Conservation (phyloP, 768 basidiomycete genomes). For the Suillus cothurnatus region DNA sequence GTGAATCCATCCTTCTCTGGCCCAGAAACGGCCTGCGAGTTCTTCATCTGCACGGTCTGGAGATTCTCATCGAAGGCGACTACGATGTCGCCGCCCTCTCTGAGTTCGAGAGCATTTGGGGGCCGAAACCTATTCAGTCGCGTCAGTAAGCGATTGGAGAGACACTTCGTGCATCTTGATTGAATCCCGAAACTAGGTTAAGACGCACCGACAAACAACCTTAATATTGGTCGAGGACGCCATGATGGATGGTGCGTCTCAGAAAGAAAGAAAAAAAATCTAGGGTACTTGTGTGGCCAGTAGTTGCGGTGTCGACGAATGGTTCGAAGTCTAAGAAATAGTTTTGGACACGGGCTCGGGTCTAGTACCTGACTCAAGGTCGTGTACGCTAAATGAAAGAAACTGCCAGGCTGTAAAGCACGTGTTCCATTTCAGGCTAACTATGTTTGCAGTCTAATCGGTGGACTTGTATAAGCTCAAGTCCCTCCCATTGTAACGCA, state of each 20-base stretch:
- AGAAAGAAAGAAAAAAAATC: conserved; percentile 16
- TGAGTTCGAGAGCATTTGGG: conserved; percentile 85
- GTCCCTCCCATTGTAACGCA: background rate
- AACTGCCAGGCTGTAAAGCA: conserved; percentile 3
- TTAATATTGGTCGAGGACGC: conserved; percentile 89
- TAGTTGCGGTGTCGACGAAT: conserved; percentile 18
- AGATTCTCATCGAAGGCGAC: conserved; percentile 87
- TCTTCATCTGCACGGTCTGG: conserved; percentile 81
- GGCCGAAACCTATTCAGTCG: conserved; percentile 79
- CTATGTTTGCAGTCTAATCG: background rate
- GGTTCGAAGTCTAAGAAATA: conserved; percentile 10
- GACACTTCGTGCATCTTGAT: conserved; percentile 2
- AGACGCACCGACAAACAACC: conserved; percentile 94
- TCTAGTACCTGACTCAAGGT: background rate
- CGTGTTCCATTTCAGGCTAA: conserved; percentile 22
- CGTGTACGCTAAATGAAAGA: conserved; percentile 21
- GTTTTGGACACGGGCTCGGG: conserved; percentile 8
- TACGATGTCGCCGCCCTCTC: conserved; percentile 88
- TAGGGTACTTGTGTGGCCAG: conserved; percentile 18
- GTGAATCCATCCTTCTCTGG: conserved; percentile 98
- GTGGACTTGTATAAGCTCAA: background rate
- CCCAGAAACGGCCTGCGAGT: conserved; percentile 66
- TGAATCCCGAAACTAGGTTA: conserved; percentile 14
- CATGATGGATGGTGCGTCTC: conserved; percentile 48
- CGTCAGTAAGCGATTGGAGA: conserved; percentile 13